Conservation (phyloP, 2,329 filamentous ascomycete species). For the Verruconis gallopava region DNA sequence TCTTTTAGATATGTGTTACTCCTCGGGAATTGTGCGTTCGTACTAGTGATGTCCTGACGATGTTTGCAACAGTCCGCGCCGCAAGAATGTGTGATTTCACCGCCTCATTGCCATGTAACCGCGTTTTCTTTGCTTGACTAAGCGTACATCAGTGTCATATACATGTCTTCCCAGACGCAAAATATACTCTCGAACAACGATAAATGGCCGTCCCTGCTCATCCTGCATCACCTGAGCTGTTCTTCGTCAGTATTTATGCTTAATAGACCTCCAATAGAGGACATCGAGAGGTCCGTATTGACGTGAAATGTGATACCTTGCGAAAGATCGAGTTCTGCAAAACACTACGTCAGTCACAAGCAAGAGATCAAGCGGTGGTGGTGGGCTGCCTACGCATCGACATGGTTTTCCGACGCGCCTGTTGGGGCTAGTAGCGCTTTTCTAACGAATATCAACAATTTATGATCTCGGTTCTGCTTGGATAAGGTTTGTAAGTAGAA, state of each 20-base stretch:
- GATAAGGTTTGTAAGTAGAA: too few species aligned
- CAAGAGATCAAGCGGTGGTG: conserved; percentile 6
- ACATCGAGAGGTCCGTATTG: too few species aligned
- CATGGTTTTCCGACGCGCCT: too few species aligned
- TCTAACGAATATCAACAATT: too few species aligned
- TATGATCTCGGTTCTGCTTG: too few species aligned
- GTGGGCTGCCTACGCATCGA: conserved; percentile 1
- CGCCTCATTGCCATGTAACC: conserved; percentile 90
- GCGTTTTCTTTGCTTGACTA: conserved; percentile 95
- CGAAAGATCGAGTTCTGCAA: not conserved
- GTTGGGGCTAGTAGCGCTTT: too few species aligned
- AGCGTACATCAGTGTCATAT: conserved; percentile 18
- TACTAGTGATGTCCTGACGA: conserved; percentile 89
- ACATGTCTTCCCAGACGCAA: conserved; percentile 10
- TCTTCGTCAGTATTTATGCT: conserved; percentile 14
- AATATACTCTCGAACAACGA: conserved; percentile 90
- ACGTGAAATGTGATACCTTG: too few species aligned
- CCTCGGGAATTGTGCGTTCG: conserved; percentile 13
- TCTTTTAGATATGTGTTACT: not conserved
- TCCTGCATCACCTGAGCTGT: conserved; percentile 76
- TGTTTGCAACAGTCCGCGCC: conserved; percentile 88
- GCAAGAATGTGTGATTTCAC: conserved; percentile 98
- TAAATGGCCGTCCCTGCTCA: conserved; percentile 93
- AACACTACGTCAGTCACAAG: not conserved
- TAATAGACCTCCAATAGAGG: too few species aligned